Base-by-base conservation (phyloP, 495 filamentous ascomycete species). In the Penicillium waksmanii region DNA sequence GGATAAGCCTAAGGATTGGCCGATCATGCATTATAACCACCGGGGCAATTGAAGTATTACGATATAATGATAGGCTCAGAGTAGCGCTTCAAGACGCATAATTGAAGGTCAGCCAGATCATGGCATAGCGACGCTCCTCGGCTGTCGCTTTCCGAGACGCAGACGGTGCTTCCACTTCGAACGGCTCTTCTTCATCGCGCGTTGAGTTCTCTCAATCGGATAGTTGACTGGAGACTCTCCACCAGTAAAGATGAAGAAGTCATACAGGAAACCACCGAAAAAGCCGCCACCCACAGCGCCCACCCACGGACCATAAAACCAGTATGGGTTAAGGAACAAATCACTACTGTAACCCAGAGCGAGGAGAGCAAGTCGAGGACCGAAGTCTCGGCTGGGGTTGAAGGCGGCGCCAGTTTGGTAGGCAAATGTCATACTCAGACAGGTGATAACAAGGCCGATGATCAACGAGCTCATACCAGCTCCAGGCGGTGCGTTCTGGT, bases 211-310 rank as follows among this genome's bases (percentile, higher is more conserved):
- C 63, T 80, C 60, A 68, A 73, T 46, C 25, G 79, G 77, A 59
- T 82, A 81, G 56, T 83, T 82, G 43, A 83, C 73, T 3, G 80
- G 81, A 15, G 77, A 80, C 67, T 83, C 81, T 1, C 79, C 70
- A 33, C 82, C 82, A 18, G 77, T 79, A 53, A 83, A 85, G 47
- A 84, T 76, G 46, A 83, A 73, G 42, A 80, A 73, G 56, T 84
- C 83, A 55, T 85, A 85, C 46, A 84, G 40, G 50, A 73, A 76
- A 3, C 66, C 79, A 5, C 82, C 82, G 17, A 76, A 62, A 33
- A 82, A 66, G 1, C 72, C 74, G 2, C 83, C 83, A 15, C 66
- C 61, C 10, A 82, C 33, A 3, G 79, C 73, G 6, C 76, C 79
- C 1, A 71, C 76, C 75, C 77, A 82, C 3, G 80, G 80, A 5